Base-by-base conservation (phyloP, 192 early-diverging fungal species). In the Geranomyces michiganensis region DNA sequence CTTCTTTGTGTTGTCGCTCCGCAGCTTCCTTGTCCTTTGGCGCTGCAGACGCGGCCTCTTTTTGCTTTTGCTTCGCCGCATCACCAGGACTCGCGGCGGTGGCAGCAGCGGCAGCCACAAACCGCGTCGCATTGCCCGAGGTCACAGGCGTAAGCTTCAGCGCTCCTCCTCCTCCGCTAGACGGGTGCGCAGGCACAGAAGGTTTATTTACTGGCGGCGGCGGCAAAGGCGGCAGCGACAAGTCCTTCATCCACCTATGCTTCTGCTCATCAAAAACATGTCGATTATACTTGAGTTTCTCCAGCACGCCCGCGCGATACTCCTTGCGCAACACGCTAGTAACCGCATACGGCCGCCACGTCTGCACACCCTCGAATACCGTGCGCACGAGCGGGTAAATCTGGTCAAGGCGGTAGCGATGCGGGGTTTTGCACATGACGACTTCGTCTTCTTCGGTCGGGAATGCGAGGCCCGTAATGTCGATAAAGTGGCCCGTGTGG, bases 391-490 rank as follows among this genome's bases (percentile, higher is more conserved):
- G 63, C 1, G 74, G 78, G 24, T 64, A 31, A 7, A 78, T 15
- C 1, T 56, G 17, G 17, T n/a, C 51, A 6, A 47, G 60, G 24
- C 46, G 17, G 62, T 75, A 75, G 15, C 24, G 13, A 41, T 78
- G 77, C 13, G 64, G 62, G 9, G 77, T 70, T 65, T 78, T 78
- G 65, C 72, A 75, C 24, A 22, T 24, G 31, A 78, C 71, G 14
- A 26, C 32, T n/a, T 41, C 29, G 22, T 46, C 63, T 33, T 62
- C 31, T 22, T 30, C 14, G 10, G 32, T 10, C 7, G 44, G n/a
- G 27, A 51, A 13, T 12, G 79, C 60, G 59, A 81, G 26, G 31
- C 69, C 79, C 8, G 73, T 79, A 47, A 81, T 81, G 60, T 81
- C 79, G 55, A 78, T 48, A 27, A 72, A 70, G 33, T 55, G 45